A percentile compares a stretch with the other conserved stretches of the same genome.
Conservation (phyloP, 2,329 filamentous ascomycete species). For the Grosmannia penicillata region DNA sequence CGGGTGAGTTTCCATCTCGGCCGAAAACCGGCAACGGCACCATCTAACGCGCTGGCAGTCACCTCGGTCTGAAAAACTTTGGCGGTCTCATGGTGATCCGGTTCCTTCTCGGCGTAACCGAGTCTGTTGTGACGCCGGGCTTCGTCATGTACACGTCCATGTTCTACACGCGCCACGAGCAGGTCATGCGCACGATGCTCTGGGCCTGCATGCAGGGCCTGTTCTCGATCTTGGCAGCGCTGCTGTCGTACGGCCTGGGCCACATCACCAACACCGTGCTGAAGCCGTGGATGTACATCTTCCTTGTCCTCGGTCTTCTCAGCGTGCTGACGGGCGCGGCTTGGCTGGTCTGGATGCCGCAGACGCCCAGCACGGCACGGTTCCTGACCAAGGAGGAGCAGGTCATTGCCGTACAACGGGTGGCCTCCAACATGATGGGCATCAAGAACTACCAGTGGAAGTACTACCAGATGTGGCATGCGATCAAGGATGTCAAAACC, state of each 20-base stretch:
- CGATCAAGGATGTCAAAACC: constrained; percentile 26
- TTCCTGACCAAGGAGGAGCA: constrained; percentile 21
- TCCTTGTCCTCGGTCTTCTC: constrained; percentile 11
- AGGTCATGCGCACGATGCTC: constrained; percentile 19
- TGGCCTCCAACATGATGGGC: constrained; percentile 24
- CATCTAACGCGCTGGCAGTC: no score
- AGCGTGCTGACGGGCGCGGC: constrained; percentile 9
- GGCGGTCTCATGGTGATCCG: constrained; percentile 19
- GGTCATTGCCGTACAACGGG: constrained; percentile 22
- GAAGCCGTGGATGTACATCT: constrained; percentile 16
- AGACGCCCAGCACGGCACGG: constrained; percentile 18
- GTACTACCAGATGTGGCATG: constrained; percentile 16
- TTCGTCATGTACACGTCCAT: constrained; percentile 23
- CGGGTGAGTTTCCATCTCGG: no score
- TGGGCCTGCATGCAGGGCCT: constrained; percentile 19
- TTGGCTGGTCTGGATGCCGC: constrained; percentile 17
- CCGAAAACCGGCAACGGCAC: no score
- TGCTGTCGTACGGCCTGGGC: constrained; percentile 17
- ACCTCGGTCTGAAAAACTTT: no score
- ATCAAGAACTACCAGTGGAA: constrained; percentile 23
- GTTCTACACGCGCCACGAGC: constrained; percentile 22
- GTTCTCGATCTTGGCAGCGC: constrained; percentile 15
- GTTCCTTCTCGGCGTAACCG: constrained; percentile 24
- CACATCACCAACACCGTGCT: constrained; percentile 7
- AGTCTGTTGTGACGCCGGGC: constrained; percentile 23